Conservation (phyloP, 2,329 filamentous ascomycete genomes). For the Atkinsonella texensis region DNA sequence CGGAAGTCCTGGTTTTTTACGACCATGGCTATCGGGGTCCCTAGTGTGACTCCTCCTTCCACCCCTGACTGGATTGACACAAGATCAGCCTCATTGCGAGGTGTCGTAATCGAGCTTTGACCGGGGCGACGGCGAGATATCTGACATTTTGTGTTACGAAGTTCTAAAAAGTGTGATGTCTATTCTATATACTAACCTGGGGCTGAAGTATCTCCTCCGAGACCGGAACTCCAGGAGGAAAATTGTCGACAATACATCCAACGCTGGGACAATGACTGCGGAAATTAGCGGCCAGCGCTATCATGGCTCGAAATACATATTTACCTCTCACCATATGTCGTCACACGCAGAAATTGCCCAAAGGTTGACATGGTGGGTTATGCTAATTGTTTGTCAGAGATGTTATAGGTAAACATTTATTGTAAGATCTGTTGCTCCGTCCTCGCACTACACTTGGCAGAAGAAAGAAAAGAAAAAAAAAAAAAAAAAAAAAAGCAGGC, state of each 20-base stretch:
- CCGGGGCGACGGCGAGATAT: conserved; percentile 62
- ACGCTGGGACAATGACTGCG: conserved; percentile 20
- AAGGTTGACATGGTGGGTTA: too few relatives aligned
- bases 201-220: conserved; percentile 84
- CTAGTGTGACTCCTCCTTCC: conserved; percentile 79
- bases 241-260: conserved; percentile 82
- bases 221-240: conserved; percentile 76
- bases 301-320: conserved; percentile 10
- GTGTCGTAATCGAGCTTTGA: conserved; percentile 81
- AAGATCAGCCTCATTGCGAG: conserved; percentile 80
- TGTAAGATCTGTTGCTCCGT: too few relatives aligned
- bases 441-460: too few relatives aligned
- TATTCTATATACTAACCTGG: conserved; percentile 53
- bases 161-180: too few relatives aligned
- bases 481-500: too few relatives aligned
- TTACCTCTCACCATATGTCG: conserved; percentile 13
- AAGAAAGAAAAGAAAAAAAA: too few relatives aligned
- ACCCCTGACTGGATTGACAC: conserved; percentile 90
- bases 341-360: too few relatives aligned
- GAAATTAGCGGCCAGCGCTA: too few relatives aligned
- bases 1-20: conserved; percentile 90
- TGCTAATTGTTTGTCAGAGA: too few relatives aligned
- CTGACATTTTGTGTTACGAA: too few relatives aligned
- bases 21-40: conserved; percentile 78
- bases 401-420: too few relatives aligned